phyloP scores from a whole-genome alignment of 306 rosid genomes.

The Nissolia schottii region DNA sequence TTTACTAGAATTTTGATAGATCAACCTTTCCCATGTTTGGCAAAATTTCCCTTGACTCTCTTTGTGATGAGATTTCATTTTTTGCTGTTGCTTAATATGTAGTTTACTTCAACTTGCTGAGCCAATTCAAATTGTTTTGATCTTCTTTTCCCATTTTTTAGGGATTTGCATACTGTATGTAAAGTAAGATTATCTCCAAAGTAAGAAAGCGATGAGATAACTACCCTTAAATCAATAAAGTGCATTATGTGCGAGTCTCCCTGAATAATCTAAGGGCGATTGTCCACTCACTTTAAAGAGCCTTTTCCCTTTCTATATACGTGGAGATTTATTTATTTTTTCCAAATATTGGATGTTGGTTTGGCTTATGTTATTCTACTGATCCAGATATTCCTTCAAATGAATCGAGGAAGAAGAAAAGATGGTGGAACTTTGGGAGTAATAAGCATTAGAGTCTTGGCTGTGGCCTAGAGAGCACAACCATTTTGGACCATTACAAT shows the following conservation, averaged over 20 bases:
- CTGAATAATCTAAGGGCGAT: no score
- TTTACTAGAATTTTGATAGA: background rate
- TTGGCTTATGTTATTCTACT: background rate
- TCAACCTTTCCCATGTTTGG: background rate
- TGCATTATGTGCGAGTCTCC: no score
- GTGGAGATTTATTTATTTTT: background rate
- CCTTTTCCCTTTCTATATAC: background rate
- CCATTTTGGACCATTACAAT: conserved; percentile 14
- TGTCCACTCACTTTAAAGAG: no score
- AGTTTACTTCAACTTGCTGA: no score
- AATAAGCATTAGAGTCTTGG: conserved; percentile 44
- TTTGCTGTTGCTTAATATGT: no score
- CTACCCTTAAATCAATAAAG: no score
- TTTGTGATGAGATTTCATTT: no score
- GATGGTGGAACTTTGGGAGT: conserved; percentile 69
- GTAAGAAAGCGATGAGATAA: no score
- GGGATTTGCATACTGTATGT: no score
- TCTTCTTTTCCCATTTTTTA: background rate
- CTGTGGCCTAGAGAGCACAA: background rate
- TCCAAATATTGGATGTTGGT: background rate
- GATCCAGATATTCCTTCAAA: conserved; percentile 46
- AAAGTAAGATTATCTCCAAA: no score
- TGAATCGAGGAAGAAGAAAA: conserved; percentile 57
- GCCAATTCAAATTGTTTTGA: background rate
- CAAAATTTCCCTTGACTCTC: background rate